phyloP scores from a whole-genome alignment of 257 asterid species.

The Solanum tacnaense region DNA sequence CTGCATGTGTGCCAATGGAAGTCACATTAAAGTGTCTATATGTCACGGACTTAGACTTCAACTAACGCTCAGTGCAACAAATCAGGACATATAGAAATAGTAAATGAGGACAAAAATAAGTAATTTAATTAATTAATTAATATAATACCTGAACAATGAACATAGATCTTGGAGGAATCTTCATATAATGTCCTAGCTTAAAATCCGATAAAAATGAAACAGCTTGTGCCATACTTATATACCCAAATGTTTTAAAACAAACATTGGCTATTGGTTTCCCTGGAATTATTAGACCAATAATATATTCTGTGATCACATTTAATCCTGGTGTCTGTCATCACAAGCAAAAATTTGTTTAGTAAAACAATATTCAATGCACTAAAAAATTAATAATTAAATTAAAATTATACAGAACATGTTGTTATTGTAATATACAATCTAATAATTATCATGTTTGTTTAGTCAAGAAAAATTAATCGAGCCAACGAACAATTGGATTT shows the following conservation, averaged over 20 bases:
- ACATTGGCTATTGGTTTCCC: constrained; percentile 78
- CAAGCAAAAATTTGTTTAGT: background rate
- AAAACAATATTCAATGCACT: background rate
- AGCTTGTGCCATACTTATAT: constrained; percentile 69
- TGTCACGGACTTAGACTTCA: too few relatives aligned
- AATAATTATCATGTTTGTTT: background rate
- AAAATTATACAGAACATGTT: background rate
- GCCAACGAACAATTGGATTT: background rate
- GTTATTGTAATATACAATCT: background rate
- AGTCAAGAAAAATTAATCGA: background rate
- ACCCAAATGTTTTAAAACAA: constrained; percentile 75
- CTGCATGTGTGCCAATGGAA: background rate
- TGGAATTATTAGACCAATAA: constrained; percentile 57
- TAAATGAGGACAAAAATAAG: background rate
- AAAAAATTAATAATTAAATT: background rate
- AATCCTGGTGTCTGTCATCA: constrained; percentile 22
- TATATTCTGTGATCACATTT: constrained; percentile 61
- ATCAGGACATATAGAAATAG: too few relatives aligned
- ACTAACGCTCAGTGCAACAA: too few relatives aligned
- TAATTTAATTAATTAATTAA: background rate
- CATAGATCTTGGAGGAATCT: constrained; percentile 83
- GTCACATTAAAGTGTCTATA: background rate
- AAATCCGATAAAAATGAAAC: constrained; percentile 49
- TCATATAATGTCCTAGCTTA: constrained; percentile 80
- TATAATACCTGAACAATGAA: constrained; percentile 52